phyloP scores from a whole-genome alignment of 2,329 filamentous ascomycete genomes.

The Aureobasidium sp. region DNA sequence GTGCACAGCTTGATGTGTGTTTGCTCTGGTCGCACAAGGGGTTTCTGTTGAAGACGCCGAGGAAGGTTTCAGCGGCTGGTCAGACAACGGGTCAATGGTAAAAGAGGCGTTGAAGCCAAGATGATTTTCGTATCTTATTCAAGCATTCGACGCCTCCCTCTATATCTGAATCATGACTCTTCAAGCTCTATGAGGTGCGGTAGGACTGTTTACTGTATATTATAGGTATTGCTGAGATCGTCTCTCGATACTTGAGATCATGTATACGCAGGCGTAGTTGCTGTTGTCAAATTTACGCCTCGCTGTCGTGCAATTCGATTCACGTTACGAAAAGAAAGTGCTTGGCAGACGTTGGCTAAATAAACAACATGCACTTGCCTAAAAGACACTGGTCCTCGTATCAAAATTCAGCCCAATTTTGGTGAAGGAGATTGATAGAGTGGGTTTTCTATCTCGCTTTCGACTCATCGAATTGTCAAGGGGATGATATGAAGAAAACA shows the following conservation, averaged over 20 bases:
- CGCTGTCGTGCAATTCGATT: neutral
- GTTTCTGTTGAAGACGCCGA: neutral
- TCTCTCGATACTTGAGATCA: neutral
- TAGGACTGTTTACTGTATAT: too few species aligned
- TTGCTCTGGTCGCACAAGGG: neutral
- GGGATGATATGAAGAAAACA: neutral
- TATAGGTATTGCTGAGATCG: neutral
- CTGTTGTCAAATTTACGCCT: neutral
- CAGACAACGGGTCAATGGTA: neutral
- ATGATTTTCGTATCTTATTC: slow-evolving; percentile 7
- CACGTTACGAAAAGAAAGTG: neutral
- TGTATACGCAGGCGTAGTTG: neutral
- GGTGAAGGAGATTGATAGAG: neutral
- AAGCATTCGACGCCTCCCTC: neutral
- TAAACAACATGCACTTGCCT: neutral
- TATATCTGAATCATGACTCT: neutral
- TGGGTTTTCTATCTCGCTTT: too few species aligned
- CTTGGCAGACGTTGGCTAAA: neutral
- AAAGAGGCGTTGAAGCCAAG: neutral
- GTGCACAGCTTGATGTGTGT: neutral
- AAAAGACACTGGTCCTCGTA: neutral
- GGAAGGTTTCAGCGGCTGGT: neutral
- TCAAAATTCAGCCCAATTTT: neutral
- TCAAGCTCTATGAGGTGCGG: neutral
- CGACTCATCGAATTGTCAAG: neutral